A percentile compares a stretch with the other conserved stretches of the same genome.
phyloP scores from a whole-genome alignment of 768 basidiomycete genomes.

The Trametes elegans region DNA sequence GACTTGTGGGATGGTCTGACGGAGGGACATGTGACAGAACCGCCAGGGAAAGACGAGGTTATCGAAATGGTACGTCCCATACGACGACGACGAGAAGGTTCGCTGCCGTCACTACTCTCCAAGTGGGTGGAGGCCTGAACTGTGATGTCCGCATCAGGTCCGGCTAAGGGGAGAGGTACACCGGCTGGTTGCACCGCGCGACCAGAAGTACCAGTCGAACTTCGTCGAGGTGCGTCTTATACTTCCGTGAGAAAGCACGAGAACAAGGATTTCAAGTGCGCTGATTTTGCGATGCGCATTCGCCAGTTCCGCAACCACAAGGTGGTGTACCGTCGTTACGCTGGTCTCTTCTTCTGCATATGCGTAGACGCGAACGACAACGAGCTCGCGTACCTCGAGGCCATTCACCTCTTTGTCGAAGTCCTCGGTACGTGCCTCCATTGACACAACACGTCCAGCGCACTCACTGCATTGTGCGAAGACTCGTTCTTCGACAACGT shows the following conservation, averaged over 20 bases:
- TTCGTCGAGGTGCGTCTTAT: slow-evolving; percentile 95
- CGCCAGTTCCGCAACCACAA: slow-evolving; percentile 99
- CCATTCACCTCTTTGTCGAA: slow-evolving; percentile 98
- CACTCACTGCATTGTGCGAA: too few relatives aligned
- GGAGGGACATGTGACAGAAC: slow-evolving; percentile 57
- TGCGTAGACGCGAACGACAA: slow-evolving; percentile 99
- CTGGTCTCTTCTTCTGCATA: slow-evolving; percentile 93
- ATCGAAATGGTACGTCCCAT: slow-evolving; percentile 99
- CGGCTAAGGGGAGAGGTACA: slow-evolving; percentile 96
- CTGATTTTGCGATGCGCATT: too few relatives aligned
- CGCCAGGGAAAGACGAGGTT: slow-evolving; percentile 97
- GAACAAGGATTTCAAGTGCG: too few relatives aligned
- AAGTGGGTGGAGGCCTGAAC: background rate
- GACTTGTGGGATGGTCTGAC: background rate
- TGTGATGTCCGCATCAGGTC: slow-evolving; percentile 56
- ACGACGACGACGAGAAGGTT: slow-evolving; percentile 99
- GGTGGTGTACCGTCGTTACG: slow-evolving; percentile 70
- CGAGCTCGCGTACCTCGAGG: slow-evolving; percentile 94
- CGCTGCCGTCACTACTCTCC: background rate
- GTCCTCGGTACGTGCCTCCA: slow-evolving; percentile 74
- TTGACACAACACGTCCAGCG: background rate
- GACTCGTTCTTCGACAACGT: slow-evolving; percentile 99
- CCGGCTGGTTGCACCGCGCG: slow-evolving; percentile 89
- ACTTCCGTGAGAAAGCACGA: too few relatives aligned
- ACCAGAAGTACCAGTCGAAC: slow-evolving; percentile 99